Percentiles rank a stretch among this genome's conserved stretches.
These are phyloP conservation scores for Penicillium simplicissimum DNA, from an alignment of 495 filamentous ascomycete genomes.

Conservation along the genomic window DNA sequence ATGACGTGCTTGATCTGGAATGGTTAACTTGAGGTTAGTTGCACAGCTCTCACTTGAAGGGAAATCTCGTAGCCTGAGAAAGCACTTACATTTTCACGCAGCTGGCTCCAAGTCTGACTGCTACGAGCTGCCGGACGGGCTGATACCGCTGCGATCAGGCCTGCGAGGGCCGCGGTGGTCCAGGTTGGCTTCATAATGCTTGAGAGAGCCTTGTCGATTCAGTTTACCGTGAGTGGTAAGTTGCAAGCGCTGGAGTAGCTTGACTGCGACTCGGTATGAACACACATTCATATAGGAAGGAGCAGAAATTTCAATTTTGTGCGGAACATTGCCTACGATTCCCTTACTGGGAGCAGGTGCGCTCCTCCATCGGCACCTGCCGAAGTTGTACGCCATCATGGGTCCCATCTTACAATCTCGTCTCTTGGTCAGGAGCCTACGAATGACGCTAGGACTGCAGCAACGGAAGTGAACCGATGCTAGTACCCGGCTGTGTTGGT, in stretches of 20 bases:
- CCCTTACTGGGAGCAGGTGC: not conserved
- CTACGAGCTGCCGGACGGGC: slow-evolving; percentile 20
- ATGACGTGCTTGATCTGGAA: slow-evolving; percentile 46
- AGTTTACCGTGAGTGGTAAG: not conserved
- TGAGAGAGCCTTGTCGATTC: not conserved
- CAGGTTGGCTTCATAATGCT: slow-evolving; percentile 25
- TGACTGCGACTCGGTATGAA: not conserved
- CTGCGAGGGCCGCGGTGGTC: slow-evolving; percentile 14
- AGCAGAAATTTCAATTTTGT: not conserved
- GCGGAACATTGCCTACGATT: not conserved
- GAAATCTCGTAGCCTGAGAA: not conserved
- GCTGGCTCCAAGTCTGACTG: slow-evolving; percentile 25
- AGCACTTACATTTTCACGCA: slow-evolving; percentile 33
- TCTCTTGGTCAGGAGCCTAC: not conserved
- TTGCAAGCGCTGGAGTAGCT: not conserved
- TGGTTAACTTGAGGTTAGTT: not conserved
- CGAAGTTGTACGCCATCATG: not conserved
- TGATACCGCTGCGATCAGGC: slow-evolving; percentile 19
- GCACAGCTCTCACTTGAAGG: not conserved
- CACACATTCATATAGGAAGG: not conserved
- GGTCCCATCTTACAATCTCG: not conserved
- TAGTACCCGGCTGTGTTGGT: slow-evolving; percentile 2
- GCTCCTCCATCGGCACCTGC: slow-evolving; percentile 3
- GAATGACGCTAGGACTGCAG: slow-evolving; percentile 16
- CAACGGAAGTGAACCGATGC: slow-evolving; percentile 15